phyloP scores from a whole-genome alignment of 495 filamentous ascomycete genomes.

The Penicillium argentinense region DNA sequence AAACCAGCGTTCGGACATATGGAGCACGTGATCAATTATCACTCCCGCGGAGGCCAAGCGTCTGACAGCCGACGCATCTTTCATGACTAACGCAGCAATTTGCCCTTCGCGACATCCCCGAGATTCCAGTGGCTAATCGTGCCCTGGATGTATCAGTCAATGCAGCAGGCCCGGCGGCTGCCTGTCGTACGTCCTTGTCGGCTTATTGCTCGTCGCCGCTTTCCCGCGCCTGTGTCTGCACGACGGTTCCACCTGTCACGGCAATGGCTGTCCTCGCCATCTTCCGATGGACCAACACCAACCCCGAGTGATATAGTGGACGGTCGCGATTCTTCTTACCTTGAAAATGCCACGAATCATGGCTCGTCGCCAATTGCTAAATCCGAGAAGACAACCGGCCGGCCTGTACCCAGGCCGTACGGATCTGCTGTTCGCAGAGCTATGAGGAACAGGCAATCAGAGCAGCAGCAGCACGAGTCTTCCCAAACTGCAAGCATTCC shows the following conservation, averaged over 20 bases:
- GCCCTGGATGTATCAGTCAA: slow-evolving; percentile 46
- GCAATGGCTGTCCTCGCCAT: slow-evolving; percentile 33
- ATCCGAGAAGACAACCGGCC: slow-evolving; percentile 16
- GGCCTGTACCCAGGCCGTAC: slow-evolving; percentile 34
- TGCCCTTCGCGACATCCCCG: slow-evolving; percentile 15
- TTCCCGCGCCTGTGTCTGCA: slow-evolving; percentile 30
- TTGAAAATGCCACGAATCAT: slow-evolving; percentile 19
- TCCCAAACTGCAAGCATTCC: slow-evolving; percentile 29
- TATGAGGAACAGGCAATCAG: slow-evolving; percentile 33
- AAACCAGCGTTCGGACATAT: background rate
- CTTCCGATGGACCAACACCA: slow-evolving; percentile 24
- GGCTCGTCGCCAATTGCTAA: slow-evolving; percentile 10
- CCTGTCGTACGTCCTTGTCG: slow-evolving; percentile 43
- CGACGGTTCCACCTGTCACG: slow-evolving; percentile 41
- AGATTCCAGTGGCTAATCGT: slow-evolving; percentile 28
- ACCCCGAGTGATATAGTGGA: slow-evolving; percentile 22
- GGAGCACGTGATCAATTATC: slow-evolving; percentile 7
- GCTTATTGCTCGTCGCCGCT: slow-evolving; percentile 44
- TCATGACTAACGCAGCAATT: slow-evolving; percentile 18
- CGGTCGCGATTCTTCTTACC: slow-evolving; percentile 22
- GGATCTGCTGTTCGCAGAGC: slow-evolving; percentile 42
- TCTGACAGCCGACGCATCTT: background rate
- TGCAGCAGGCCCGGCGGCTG: slow-evolving; percentile 38
- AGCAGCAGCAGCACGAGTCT: slow-evolving; percentile 19
- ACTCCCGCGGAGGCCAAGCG: slow-evolving; percentile 1